Base-by-base conservation (phyloP, 2,329 filamentous ascomycete species). In the Aspergillus sp. region DNA sequence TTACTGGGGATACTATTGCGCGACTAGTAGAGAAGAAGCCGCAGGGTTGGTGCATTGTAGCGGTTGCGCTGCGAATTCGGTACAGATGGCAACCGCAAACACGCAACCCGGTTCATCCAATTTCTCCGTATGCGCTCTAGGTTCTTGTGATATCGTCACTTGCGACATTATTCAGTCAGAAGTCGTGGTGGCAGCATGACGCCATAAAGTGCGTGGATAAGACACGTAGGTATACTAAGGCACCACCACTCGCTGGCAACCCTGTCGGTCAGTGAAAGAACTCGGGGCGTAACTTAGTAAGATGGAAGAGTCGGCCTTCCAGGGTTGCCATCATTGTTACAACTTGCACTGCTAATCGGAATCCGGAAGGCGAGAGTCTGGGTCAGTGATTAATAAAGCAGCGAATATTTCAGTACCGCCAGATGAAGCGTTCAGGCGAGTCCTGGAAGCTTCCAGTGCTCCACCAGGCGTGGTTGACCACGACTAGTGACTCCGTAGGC, bases 401-500 rank as follows among this genome's bases (percentile, higher is more conserved):
- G 42, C 51, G 51, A 54, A 54, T 48, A 47, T 54, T 54, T 37
- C 42, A 34, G 30, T n/a, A 37, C 33, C 34, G 15, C 46, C 19
- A 44, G 51, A 20, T 41, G 51, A 39, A 54, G 19, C 51, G 24
- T n/a, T 48, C 33, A 40, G 33, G 30, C 24, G 45, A 57, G 22
- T 22, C 49, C 41, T 57, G 55, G 55, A 57, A 56, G 15, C 22
- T 57, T 57, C 55, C 50, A 54, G 27, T 27, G 33, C 56, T 58
- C 55, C 58, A 62, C 60, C 41, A 27, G 24, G 27, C 9, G 27
- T 27, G 24, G 24, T 27, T 27, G 20, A 20, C 20, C 20, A 20
- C 20, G 24, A 27, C 24, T 27, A 30, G 27, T 30, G 8, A 4
- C 8, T 30, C 27, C 27, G 8, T 9, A 20, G 20, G 20, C 20